Conservation (phyloP, 176 grass and related monocot genomes). For the Thalia dealbata region DNA sequence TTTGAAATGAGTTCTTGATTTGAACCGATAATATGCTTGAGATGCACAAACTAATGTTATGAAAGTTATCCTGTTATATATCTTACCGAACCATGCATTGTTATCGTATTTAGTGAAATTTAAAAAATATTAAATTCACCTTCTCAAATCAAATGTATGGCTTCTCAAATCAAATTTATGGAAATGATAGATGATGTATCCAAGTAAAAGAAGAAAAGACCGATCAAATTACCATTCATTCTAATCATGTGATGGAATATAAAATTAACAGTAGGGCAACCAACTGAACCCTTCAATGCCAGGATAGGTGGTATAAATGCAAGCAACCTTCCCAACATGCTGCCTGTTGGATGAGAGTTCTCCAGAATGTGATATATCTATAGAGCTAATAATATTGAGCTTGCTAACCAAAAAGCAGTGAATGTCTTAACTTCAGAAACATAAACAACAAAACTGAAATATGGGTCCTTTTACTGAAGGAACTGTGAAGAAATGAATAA, state of each 20-base stretch:
- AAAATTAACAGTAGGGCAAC: neutral
- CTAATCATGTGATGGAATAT: neutral
- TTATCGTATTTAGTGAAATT: neutral
- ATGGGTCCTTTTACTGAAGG: neutral
- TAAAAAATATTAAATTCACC: neutral
- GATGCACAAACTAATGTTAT: too few species aligned
- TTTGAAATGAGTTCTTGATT: neutral
- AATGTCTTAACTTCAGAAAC: neutral
- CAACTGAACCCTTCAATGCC: neutral
- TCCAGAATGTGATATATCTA: neutral
- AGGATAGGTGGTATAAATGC: neutral
- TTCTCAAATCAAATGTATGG: neutral
- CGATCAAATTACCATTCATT: neutral
- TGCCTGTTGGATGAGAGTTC: too few species aligned
- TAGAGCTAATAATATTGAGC: neutral
- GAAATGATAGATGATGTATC: neutral
- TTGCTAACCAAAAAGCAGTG: neutral
- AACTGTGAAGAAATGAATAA: neutral
- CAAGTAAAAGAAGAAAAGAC: neutral
- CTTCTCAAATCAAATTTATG: neutral
- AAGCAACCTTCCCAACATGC: neutral
- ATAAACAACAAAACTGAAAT: neutral
- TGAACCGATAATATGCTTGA: too few species aligned
- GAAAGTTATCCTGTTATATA: too few species aligned
- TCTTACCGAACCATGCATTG: too few species aligned